Evolutionary conservation across 2,329 filamentous ascomycete genomes (phyloP).

Genomic region (Aspergillus persii): DNA sequence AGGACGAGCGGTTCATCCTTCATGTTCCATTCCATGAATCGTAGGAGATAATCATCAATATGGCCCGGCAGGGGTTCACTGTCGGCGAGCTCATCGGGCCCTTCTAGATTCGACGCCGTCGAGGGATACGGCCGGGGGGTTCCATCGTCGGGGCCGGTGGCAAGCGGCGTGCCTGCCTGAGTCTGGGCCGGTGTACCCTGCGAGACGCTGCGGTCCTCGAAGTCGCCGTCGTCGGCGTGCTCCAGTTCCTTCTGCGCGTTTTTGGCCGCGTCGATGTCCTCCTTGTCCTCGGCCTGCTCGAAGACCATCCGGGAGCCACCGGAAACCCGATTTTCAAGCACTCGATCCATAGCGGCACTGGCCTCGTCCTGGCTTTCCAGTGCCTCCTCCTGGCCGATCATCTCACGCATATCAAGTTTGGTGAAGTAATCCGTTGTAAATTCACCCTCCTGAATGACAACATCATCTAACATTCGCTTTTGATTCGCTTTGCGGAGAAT

Average conservation of each 20-base stretch:
- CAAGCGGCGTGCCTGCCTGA: conserved; percentile 33
- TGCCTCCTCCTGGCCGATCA: conserved; percentile 56
- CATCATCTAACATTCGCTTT: conserved; percentile 95
- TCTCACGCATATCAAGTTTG: conserved; percentile 67
- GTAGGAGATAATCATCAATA: conserved; percentile 74
- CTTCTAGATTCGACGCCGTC: conserved; percentile 18
- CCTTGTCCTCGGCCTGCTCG: conserved; percentile 85
- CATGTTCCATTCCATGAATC: conserved; percentile 62
- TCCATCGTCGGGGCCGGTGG: conserved; percentile 38
- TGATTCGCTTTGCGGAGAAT: conserved; percentile 95
- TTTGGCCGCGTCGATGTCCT: conserved; percentile 85
- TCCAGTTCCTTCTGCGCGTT: conserved; percentile 84
- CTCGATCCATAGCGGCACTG: conserved; percentile 79
- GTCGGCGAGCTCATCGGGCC: conserved; percentile 28
- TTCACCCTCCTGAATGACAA: conserved; percentile 96
- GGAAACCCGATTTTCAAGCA: conserved; percentile 68
- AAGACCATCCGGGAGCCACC: conserved; percentile 71
- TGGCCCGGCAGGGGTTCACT: conserved; percentile 53
- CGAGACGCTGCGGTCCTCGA: conserved; percentile 61
- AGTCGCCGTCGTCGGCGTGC: conserved; percentile 80
- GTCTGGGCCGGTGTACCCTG: conserved; percentile 33
- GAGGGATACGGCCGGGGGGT: conserved; percentile 9
- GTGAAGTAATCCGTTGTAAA: conserved; percentile 98
- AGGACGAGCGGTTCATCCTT: conserved; percentile 49
- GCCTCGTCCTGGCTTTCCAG: conserved; percentile 69